Evolutionary conservation across 768 basidiomycete species (phyloP), one percentile per base, ranked within the genome.

Genomic region (Lentinus brumalis): DNA sequence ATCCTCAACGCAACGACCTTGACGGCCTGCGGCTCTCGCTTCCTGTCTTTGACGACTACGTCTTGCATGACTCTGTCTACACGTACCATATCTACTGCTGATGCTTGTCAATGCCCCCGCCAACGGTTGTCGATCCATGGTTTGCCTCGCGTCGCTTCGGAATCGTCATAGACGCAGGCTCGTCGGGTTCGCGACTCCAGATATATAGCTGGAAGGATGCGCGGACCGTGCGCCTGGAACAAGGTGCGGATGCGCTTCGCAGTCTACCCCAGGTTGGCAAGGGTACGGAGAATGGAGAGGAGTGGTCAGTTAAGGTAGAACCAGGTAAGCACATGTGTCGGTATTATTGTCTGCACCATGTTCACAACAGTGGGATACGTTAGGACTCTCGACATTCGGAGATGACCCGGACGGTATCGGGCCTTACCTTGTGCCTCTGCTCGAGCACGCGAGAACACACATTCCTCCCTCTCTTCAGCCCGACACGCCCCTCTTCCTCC

Each of bases 131-230:
- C 66, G 85, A 92, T 71, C 76, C 87, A 62, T 94, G 92, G 92
- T 82, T 91, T 57, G 76, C 82, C 61, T 86, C 86, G 57, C 87
- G 94, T 66, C 86, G 88, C 68, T 96, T 94, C 75, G 94, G 93
- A 61, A 84, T 98, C 61, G 95, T 98, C 63, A 93, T 99, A 74
- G 97, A 99, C 79, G 97, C 97, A 71, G 97, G 97, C 62, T 97
- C 95, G 73, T 98, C 95, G 26, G 97, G 97, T 31, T 98, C 96
- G 5, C 81, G 97, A 56, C 79, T 98, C 39, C 96, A 98, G 74
- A 94, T 98, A 67, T 98, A 99, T 78, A 94, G 92, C 73, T 99
- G 96, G 97, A 84, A 84, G 64, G 89, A 98, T 73, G 89, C 96
- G 21, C 81, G 84, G 58, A 73, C 80, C 8, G 78, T 87, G 46